Conservation (phyloP, 352 stramenopile species). For the Pythium dissimile region DNA sequence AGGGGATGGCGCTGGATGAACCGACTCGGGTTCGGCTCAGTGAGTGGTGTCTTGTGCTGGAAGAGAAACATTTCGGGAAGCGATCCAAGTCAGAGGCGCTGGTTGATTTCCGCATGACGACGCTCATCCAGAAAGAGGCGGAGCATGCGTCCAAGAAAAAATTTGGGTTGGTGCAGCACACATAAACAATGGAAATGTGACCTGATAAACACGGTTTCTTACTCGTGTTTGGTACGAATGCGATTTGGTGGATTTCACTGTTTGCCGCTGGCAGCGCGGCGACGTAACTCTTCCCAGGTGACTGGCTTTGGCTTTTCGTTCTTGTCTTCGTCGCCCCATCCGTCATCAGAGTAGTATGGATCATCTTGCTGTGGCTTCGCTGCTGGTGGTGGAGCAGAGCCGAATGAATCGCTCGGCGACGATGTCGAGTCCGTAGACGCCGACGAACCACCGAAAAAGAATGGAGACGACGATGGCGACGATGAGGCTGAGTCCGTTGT, state of each 20-base stretch:
- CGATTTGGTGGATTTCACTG: constrained; percentile 22
- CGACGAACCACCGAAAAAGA: constrained; percentile 40
- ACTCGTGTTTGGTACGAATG: background rate
- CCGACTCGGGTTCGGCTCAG: constrained; percentile 49
- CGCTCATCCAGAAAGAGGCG: constrained; percentile 56
- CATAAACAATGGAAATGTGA: background rate
- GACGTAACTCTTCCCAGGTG: constrained; percentile 78
- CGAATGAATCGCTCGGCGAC: constrained; percentile 34
- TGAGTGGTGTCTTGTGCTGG: constrained; percentile 55
- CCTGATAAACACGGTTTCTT: background rate
- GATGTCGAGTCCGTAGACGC: constrained; percentile 12
- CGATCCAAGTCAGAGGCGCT: constrained; percentile 28
- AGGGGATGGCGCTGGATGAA: constrained; percentile 32
- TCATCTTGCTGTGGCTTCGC: constrained; percentile 10
- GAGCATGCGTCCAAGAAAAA: constrained; percentile 49
- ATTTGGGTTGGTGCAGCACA: constrained; percentile 28
- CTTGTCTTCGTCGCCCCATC: constrained; percentile 32
- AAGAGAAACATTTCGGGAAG: constrained; percentile 46
- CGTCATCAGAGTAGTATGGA: constrained; percentile 21
- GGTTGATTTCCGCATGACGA: constrained; percentile 45
- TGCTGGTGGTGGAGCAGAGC: background rate
- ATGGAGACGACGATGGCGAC: constrained; percentile 20
- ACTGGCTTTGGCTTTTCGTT: constrained; percentile 32
- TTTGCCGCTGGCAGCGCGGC: constrained; percentile 44
- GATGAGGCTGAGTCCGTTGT: background rate